A percentile compares a stretch with the other conserved stretches of the same genome.
Conservation (phyloP, 192 early-diverging fungal genomes). For the Entomortierella chlamydospora region DNA sequence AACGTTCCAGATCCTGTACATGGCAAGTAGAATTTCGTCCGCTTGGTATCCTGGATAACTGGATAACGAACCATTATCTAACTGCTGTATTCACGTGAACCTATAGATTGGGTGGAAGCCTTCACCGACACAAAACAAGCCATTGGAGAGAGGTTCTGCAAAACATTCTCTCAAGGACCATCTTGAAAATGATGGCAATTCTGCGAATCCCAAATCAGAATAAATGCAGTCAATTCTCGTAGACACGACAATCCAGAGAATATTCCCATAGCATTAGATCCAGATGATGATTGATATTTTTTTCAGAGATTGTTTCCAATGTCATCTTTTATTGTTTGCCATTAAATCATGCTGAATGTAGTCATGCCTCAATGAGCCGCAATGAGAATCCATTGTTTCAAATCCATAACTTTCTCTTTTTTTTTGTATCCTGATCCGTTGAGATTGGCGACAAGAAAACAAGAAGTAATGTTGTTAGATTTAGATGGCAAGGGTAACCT, state of each 20-base stretch:
- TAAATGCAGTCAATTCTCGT: background rate
- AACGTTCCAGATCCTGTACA: slow-evolving; percentile 89
- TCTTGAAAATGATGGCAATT: slow-evolving; percentile 42
- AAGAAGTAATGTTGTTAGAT: background rate
- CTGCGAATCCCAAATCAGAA: slow-evolving; percentile 4
- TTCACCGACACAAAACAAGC: slow-evolving; percentile 83
- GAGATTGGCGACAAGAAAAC: background rate
- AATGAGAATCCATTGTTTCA: slow-evolving; percentile 40
- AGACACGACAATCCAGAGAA: background rate
- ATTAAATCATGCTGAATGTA: slow-evolving; percentile 18
- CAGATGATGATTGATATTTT: background rate
- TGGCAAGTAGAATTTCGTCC: slow-evolving; percentile 35
- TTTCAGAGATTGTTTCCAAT: slow-evolving; percentile 21
- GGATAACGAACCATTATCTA: no score
- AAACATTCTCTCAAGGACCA: slow-evolving; percentile 82
- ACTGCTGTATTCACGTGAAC: no score
- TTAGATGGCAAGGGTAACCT: slow-evolving; percentile 89
- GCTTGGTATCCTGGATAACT: background rate
- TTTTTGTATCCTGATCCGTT: slow-evolving; percentile 4
- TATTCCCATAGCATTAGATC: background rate
- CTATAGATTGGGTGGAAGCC: slow-evolving; percentile 97
- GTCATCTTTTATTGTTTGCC: slow-evolving; percentile 49
- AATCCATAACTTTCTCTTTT: slow-evolving; percentile 5
- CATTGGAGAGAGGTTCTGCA: slow-evolving; percentile 83
- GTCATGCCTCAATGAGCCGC: slow-evolving; percentile 20